Conservation (phyloP, 1,284 basidiomycete genomes). For the Taiwanofungus camphoratus region DNA sequence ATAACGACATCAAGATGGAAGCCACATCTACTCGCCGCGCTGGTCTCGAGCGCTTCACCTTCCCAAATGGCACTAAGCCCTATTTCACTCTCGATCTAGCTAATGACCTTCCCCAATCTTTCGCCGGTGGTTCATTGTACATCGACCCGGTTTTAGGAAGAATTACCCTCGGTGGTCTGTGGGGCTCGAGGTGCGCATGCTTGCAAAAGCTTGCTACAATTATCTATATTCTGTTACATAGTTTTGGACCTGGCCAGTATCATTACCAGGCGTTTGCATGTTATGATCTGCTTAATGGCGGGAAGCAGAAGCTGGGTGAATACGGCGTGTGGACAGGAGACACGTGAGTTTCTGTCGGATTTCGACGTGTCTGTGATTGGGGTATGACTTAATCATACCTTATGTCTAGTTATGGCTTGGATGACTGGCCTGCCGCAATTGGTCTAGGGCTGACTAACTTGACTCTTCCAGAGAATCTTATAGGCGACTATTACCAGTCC, state of each 20-base stretch:
- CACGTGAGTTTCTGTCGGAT: constrained; percentile 40
- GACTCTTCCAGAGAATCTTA: constrained; percentile 52
- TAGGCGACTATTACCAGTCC: constrained; percentile 55
- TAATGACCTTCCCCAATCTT: constrained; percentile 57
- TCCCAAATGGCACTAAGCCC: constrained; percentile 51
- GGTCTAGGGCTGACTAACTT: constrained; percentile 56
- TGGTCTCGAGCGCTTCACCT: constrained; percentile 62
- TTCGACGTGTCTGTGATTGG: too few species aligned
- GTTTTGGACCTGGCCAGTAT: constrained; percentile 54
- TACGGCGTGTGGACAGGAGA: constrained; percentile 65
- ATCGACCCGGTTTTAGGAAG: constrained; percentile 53
- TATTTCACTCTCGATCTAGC: constrained; percentile 62
- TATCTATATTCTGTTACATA: too few species aligned
- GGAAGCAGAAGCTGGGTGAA: constrained; percentile 53
- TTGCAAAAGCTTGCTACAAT: too few species aligned
- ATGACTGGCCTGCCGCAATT: constrained; percentile 25
- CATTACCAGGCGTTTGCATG: constrained; percentile 64
- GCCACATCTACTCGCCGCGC: constrained; percentile 64
- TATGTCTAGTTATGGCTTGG: neutral
- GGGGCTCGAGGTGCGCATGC: constrained; percentile 48
- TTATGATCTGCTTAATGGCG: constrained; percentile 57
- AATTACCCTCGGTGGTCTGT: constrained; percentile 55
- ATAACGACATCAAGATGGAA: constrained; percentile 50
- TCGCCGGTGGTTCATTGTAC: constrained; percentile 55
- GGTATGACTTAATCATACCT: too few species aligned